Conservation (phyloP, 345 rosid genomes). For the Pistacia atlantica region DNA sequence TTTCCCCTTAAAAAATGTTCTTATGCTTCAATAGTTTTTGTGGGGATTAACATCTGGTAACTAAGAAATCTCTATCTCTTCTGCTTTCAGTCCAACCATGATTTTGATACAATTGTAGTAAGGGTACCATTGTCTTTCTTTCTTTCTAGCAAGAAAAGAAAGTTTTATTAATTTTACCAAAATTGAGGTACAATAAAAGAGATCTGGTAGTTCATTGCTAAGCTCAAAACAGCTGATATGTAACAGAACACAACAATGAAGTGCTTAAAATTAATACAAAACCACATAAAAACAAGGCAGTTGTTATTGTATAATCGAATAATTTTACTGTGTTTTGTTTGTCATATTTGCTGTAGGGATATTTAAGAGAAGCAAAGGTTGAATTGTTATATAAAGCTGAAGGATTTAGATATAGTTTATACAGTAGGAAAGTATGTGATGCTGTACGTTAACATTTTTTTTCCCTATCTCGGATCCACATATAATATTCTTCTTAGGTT, state of each 20-base stretch:
- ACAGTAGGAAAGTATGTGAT: background rate
- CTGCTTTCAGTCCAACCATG: background rate
- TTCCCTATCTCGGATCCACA: background rate
- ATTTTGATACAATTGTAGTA: conserved; percentile 9
- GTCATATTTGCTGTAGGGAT: background rate
- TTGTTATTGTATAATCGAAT: background rate
- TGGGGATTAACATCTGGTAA: background rate
- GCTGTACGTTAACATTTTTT: background rate
- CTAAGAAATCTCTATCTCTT: background rate
- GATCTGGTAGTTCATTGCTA: background rate
- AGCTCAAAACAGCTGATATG: no score
- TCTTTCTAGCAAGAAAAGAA: background rate
- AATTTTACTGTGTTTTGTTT: background rate
- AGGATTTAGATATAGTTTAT: background rate
- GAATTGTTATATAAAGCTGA: background rate
- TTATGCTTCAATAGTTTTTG: conserved; percentile 9
- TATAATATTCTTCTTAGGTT: background rate
- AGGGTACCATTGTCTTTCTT: background rate
- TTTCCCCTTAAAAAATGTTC: background rate
- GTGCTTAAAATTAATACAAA: no score
- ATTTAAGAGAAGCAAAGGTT: background rate
- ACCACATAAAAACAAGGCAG: background rate
- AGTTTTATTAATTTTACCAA: background rate
- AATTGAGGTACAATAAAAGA: background rate
- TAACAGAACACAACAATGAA: no score